Base-by-base conservation (phyloP, 2,329 filamentous ascomycete genomes). In the Arachnopeziza araneosa region DNA sequence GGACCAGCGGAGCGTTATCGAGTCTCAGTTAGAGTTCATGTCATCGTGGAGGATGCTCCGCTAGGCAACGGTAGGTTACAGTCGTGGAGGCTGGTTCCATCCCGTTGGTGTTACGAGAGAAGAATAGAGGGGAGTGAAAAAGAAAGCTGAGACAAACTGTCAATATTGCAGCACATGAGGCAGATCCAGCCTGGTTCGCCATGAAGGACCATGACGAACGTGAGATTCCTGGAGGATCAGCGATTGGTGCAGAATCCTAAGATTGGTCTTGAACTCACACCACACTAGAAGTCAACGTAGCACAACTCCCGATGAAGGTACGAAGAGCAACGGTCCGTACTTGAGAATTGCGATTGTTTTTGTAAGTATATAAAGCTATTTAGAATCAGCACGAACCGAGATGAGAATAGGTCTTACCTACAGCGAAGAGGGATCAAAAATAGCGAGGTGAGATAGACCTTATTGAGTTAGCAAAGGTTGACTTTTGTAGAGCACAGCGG, bases 141-240 rank as follows among this genome's bases (percentile, higher is more conserved):
- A 48, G 26, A 1, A 32, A 2, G 23, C 30, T 48, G 36, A 56
- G 48, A 73, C 78, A 67, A 71, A 84, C 83, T 80, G 68, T 88
- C 85, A 63, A 79, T 77, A 67, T 87, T 87, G 68, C 85, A 88
- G 67, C 83, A 84, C 75, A 86, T 83, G 3, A 88, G 76, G 64
- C 84, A 88, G 2, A 88, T 78, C 84, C 84, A 88, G 2, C 81
- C 84, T 1, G 81, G 83, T 68, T 87, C 84, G 14, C 84, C 84
- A 24, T 83, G 72, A 1, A 87, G 76, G 1, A 77, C 77, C 76
- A 85, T 80, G 0, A 87, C 72, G 0, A 87, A 77, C 2, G 80
- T 79, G 2, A 88, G 71, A 67, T 88, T 88, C 2, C 82, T 84
- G 57, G 26, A 30, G 26, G 5, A 30, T 30, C 26, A 30, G 26